Base-by-base conservation (phyloP, 2,329 filamentous ascomycete species). In the Fusarium sp. region DNA sequence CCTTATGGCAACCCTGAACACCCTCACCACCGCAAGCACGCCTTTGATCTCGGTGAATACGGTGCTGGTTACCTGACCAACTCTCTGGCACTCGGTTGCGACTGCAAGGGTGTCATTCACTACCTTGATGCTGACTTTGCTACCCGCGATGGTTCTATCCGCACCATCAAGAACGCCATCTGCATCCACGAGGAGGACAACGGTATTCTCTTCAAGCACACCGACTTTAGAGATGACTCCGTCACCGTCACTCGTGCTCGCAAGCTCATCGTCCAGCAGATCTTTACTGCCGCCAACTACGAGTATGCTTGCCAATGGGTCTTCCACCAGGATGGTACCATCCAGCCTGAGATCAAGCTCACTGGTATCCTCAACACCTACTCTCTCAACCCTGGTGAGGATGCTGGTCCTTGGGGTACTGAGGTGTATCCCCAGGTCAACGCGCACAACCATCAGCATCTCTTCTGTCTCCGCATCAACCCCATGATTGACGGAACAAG, bases 251-350 rank as follows among this genome's bases (percentile, higher is more conserved):
- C 95, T 0, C 92, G 95, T 29, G 95, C 92, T 2, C 91, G 95
- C 64, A 97, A 97, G 81, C 89, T 98, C 67, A 89, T 98, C 80
- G 88, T 98, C 75, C 95, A 95, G 74, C 95, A 98, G 77, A 93
- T 98, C 80, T 98, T 98, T 85, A 98, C 95, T 0, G 95, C 95
- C 0, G 95, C 95, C 29, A 98, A 98, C 86, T 98, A 98, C 84
- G 95, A 98, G 82, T 98, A 98, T 84, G 86, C 86, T 3, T 83
- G 88, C 31, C 86, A 87, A 86, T 97, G 94, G 95, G 92, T 95
- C 76, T 95, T 97, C 73, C 75, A 87, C 81, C 95, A 97, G 83
- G 95, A 98, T 77, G 95, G 95, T 41, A 97, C 95, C 0, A 92
- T 98, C 73, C 95, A 98, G 84, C 92, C 96, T 13, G 95, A 98